A percentile compares a stretch with the other conserved stretches of the same genome.
phyloP scores from a whole-genome alignment of 2,329 filamentous ascomycete species.

The Xylariaceae sp. region DNA sequence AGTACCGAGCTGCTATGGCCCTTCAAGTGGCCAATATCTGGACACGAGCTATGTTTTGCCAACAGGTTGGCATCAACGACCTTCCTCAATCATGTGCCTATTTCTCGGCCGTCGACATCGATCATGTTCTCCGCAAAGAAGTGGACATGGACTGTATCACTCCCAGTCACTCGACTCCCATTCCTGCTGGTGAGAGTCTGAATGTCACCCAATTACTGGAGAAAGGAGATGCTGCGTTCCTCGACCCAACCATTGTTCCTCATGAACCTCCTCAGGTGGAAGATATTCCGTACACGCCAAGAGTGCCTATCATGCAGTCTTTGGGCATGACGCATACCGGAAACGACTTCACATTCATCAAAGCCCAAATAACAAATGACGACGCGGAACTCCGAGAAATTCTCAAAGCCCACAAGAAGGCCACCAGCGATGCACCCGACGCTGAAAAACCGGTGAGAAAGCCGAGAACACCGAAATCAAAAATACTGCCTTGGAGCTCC shows the following conservation, averaged over 20 bases:
- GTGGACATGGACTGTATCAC: slow-evolving; percentile 98
- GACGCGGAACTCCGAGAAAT: slow-evolving; percentile 72
- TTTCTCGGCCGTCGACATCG: slow-evolving; percentile 93
- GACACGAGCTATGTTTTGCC: slow-evolving; percentile 95
- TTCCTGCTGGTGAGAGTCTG: slow-evolving; percentile 78
- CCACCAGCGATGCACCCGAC: slow-evolving; percentile 11
- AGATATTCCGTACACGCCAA: slow-evolving; percentile 60
- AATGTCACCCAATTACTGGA: slow-evolving; percentile 75
- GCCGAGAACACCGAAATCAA: slow-evolving; percentile 22
- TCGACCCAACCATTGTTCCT: slow-evolving; percentile 62
- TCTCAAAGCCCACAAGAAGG: slow-evolving; percentile 53
- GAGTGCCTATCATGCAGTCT: slow-evolving; percentile 73
- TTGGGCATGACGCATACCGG: slow-evolving; percentile 48
- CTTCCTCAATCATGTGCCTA: slow-evolving; percentile 91
- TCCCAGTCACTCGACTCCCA: slow-evolving; percentile 72
- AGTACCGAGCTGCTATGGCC: slow-evolving; percentile 85
- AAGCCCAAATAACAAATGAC: slow-evolving; percentile 73
- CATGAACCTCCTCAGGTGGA: slow-evolving; percentile 52
- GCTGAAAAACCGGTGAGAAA: slow-evolving; percentile 11
- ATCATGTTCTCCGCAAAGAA: slow-evolving; percentile 93
- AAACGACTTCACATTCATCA: slow-evolving; percentile 60
- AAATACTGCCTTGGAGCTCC: slow-evolving; percentile 35
- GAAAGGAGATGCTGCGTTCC: slow-evolving; percentile 61
- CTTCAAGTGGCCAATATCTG: slow-evolving; percentile 91
- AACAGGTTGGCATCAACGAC: slow-evolving; percentile 94